phyloP scores from a whole-genome alignment of 2,329 filamentous ascomycete genomes.

The Aotearoamyces nothofagi region DNA sequence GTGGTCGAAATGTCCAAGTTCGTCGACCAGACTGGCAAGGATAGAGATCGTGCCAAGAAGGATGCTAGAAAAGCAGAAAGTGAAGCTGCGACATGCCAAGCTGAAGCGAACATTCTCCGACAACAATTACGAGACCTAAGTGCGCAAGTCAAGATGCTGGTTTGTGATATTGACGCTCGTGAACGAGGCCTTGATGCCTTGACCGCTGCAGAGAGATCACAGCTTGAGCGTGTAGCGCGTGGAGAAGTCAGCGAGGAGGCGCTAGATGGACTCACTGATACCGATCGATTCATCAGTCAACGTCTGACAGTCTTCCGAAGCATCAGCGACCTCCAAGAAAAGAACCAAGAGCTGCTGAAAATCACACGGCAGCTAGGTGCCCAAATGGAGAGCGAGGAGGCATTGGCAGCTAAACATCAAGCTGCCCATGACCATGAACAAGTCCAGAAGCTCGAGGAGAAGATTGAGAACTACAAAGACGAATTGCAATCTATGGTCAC shows the following conservation, averaged over 20 bases:
- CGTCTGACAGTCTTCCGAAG: constrained; percentile 83
- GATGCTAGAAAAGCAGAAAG: constrained; percentile 65
- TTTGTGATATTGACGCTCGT: constrained; percentile 72
- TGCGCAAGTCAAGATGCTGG: constrained; percentile 76
- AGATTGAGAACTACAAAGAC: constrained; percentile 67
- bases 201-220: constrained; percentile 53
- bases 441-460: constrained; percentile 55
- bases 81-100: constrained; percentile 45
- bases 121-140: constrained; percentile 83
- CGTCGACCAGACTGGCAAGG: constrained; percentile 66
- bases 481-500: constrained; percentile 70
- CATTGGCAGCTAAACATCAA: constrained; percentile 48
- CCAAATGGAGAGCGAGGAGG: constrained; percentile 83
- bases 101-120: constrained; percentile 64
- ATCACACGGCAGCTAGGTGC: constrained; percentile 76
- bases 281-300: constrained; percentile 77
- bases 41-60: constrained; percentile 65
- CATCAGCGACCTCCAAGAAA: constrained; percentile 68
- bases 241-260: constrained; percentile 60
- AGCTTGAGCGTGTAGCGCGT: constrained; percentile 63
- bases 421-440: constrained; percentile 52
- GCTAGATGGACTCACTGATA: constrained; percentile 64
- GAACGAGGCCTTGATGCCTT: constrained; percentile 66
- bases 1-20: constrained; percentile 74
- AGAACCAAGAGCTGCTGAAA: constrained; percentile 73